Conservation (phyloP, 2,329 filamentous ascomycete genomes). For the Periconia sp. region DNA sequence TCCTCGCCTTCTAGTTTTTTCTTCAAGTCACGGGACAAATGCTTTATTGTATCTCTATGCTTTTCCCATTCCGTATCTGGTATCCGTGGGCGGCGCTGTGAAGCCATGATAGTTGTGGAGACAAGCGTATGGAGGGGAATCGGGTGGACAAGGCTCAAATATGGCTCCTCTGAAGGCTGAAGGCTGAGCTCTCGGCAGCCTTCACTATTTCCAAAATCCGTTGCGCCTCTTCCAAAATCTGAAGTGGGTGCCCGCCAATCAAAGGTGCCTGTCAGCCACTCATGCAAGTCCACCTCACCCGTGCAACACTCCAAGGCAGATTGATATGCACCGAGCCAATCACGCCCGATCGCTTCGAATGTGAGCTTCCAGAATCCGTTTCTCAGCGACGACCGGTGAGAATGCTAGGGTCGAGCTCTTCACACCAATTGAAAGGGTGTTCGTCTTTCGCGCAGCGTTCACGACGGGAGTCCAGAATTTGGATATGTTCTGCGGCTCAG, state of each 20-base stretch:
- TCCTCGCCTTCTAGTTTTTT: slow-evolving; percentile 8
- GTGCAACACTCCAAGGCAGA: too few species aligned
- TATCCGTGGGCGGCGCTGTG: slow-evolving; percentile 1
- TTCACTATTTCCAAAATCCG: slow-evolving; percentile 4
- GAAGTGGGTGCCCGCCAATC: background rate
- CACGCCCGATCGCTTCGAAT: too few species aligned
- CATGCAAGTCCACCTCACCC: too few species aligned
- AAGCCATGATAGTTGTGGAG: background rate
- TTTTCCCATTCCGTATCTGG: slow-evolving; percentile 11
- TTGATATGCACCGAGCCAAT: too few species aligned
- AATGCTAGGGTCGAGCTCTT: too few species aligned
- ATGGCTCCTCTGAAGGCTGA: background rate
- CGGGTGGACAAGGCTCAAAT: background rate
- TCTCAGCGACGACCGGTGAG: too few species aligned
- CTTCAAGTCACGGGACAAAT: slow-evolving; percentile 1
- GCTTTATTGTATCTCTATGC: slow-evolving; percentile 4
- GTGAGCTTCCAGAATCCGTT: too few species aligned
- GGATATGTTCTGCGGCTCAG: too few species aligned
- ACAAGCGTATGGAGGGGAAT: background rate
- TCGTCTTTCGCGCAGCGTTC: too few species aligned
- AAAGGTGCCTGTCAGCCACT: background rate
- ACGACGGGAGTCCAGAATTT: too few species aligned
- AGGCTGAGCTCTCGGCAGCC: background rate
- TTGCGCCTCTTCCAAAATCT: slow-evolving; percentile 2
- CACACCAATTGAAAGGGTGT: too few species aligned